Percentiles rank a stretch among this genome's conserved stretches.
phyloP scores from a whole-genome alignment of 129 eudicot species.

The Pulicaria dysenterica region DNA sequence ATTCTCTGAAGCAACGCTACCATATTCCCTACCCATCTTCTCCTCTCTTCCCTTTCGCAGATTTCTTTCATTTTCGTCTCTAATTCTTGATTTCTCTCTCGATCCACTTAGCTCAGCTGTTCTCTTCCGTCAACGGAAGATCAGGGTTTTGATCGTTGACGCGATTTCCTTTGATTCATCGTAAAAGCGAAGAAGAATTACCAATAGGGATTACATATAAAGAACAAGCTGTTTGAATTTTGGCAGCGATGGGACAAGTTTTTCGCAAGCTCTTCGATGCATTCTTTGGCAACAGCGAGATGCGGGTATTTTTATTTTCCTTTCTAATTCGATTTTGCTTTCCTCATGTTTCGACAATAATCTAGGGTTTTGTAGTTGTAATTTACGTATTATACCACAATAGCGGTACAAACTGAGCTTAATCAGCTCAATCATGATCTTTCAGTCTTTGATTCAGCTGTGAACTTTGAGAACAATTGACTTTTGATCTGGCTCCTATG shows the following conservation, averaged over 20 bases:
- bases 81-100: not conserved
- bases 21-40: not conserved
- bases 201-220: not conserved
- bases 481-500: constrained; percentile 1
- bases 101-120: constrained; percentile 12
- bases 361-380: constrained; percentile 25
- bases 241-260: constrained; percentile 78
- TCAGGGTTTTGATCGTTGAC: constrained; percentile 31
- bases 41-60: not conserved
- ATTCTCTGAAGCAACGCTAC: constrained; percentile 26
- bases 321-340: not conserved
- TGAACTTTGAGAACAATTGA: not conserved
- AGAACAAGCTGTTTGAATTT: constrained; percentile 3
- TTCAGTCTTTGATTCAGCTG: constrained; percentile 18
- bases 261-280: constrained; percentile 93
- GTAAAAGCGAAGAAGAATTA: not conserved
- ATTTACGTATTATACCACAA: not conserved
- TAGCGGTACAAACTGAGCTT: not conserved
- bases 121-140: not conserved
- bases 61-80: not conserved
- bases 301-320: constrained; percentile 55
- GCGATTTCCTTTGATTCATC: not conserved
- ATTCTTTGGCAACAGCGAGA: constrained; percentile 96
- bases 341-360: not conserved
- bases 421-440: not conserved